These are phyloP conservation scores for Myxozyma sirexii DNA, from an alignment of 805 yeast genomes.

Conservation along the genomic window DNA sequence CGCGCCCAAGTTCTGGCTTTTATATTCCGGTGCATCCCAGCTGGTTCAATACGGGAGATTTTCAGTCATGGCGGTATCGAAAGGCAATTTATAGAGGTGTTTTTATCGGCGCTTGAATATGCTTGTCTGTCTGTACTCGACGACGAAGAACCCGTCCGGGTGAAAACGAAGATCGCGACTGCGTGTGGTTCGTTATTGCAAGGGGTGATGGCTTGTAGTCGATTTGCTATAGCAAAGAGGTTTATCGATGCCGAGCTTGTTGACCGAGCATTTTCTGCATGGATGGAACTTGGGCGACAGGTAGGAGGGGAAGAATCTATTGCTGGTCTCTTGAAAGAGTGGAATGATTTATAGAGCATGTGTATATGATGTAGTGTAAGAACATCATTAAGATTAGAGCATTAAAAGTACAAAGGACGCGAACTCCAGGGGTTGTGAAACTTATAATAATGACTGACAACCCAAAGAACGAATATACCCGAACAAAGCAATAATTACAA, in stretches of 20 bases:
- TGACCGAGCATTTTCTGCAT: no score
- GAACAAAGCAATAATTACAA: not conserved
- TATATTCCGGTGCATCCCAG: slow-evolving; percentile 9
- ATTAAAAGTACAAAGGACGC: not conserved
- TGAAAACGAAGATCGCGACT: not conserved
- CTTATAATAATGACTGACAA: not conserved
- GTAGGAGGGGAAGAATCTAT: no score
- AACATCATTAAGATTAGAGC: no score
- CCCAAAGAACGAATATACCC: not conserved
- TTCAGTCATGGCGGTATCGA: slow-evolving; percentile 31
- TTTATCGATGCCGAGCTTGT: no score
- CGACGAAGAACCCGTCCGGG: not conserved
- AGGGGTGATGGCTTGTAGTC: no score
- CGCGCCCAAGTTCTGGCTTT: slow-evolving; percentile 14
- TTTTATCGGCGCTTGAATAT: slow-evolving; percentile 14
- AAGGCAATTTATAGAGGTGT: slow-evolving; percentile 20
- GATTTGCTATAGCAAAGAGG: no score
- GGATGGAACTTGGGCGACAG: no score
- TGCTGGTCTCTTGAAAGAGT: no score
- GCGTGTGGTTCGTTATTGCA: not conserved
- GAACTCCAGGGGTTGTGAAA: not conserved
- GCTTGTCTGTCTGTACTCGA: not conserved
- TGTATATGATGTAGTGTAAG: no score
- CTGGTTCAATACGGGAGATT: not conserved
- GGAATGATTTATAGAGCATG: no score